These are phyloP conservation scores for Bassia scoparia DNA, from an alignment of 148 eudicot species.

Conservation along the genomic window DNA sequence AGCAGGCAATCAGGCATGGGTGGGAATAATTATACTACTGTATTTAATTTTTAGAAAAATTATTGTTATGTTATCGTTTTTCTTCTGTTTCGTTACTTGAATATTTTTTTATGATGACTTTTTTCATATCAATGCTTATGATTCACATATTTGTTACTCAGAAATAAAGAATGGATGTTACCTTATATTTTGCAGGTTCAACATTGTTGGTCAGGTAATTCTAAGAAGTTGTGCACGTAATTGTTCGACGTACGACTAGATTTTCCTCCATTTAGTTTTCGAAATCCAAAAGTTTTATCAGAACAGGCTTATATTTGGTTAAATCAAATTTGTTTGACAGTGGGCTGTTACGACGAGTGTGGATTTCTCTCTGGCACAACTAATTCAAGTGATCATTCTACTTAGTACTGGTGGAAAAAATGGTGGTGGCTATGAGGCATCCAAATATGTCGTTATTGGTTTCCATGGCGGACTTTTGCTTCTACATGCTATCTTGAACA, in stretches of 20 bases:
- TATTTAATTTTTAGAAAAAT: too few relatives aligned
- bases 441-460: constrained; percentile 72
- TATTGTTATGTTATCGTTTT: too few relatives aligned
- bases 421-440: constrained; percentile 86
- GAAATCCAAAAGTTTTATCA: constrained; percentile 7
- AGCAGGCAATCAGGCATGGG: too few relatives aligned
- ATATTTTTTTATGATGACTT: neutral
- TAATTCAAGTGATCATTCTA: constrained; percentile 82
- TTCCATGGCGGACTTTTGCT: constrained; percentile 74
- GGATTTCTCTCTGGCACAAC: constrained; percentile 82
- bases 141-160: neutral
- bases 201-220: constrained; percentile 96
- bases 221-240: neutral
- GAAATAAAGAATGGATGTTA: constrained; percentile 1
- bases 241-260: neutral
- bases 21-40: too few relatives aligned
- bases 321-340: constrained; percentile 44
- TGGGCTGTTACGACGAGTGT: constrained; percentile 97
- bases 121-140: neutral
- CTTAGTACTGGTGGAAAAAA: constrained; percentile 92
- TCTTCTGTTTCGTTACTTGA: too few relatives aligned
- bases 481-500: constrained; percentile 72
- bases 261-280: constrained; percentile 2
- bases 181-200: constrained; percentile 64
- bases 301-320: constrained; percentile 4